These are phyloP conservation scores for Marasmius oreades DNA, from an alignment of 1,284 basidiomycete genomes.

Conservation along the genomic window DNA sequence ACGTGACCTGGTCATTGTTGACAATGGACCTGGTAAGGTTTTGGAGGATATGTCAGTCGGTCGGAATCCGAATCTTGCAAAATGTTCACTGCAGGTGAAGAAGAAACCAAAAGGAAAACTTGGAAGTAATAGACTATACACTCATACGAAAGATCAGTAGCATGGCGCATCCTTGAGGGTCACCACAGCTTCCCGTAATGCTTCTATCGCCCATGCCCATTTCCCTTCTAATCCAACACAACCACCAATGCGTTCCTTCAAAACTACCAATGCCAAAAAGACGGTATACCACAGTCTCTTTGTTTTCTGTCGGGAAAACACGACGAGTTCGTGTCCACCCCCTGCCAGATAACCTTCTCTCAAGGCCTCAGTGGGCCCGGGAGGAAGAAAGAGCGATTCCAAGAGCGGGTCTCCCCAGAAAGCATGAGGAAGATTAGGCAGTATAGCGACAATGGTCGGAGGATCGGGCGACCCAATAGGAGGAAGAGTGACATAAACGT, in stretches of 20 bases:
- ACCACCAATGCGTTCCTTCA: slow-evolving; percentile 33
- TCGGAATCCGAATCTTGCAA: too few relatives aligned
- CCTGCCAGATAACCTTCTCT: slow-evolving; percentile 52
- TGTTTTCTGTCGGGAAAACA: slow-evolving; percentile 59
- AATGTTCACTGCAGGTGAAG: too few relatives aligned
- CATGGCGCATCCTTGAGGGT: slow-evolving; percentile 46
- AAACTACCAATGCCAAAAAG: slow-evolving; percentile 52
- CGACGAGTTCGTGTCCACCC: slow-evolving; percentile 41
- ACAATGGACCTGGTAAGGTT: background rate
- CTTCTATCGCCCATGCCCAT: slow-evolving; percentile 39
- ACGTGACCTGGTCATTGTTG: background rate
- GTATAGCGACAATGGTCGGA: slow-evolving; percentile 35
- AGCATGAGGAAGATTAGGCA: slow-evolving; percentile 50
- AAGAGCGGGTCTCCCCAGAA: slow-evolving; percentile 75
- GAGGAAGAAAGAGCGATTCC: slow-evolving; percentile 55
- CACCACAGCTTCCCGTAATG: slow-evolving; percentile 33
- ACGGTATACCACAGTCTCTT: slow-evolving; percentile 74
- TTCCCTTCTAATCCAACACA: slow-evolving; percentile 23
- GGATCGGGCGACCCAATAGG: slow-evolving; percentile 18
- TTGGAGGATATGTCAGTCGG: background rate
- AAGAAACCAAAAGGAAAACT: too few relatives aligned
- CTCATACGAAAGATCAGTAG: slow-evolving; percentile 23
- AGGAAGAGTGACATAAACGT: slow-evolving; percentile 39
- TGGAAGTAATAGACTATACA: too few relatives aligned
- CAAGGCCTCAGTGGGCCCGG: slow-evolving; percentile 45